phyloP scores from a whole-genome alignment of 305 asterid genomes.

The Solanum hybrid region DNA sequence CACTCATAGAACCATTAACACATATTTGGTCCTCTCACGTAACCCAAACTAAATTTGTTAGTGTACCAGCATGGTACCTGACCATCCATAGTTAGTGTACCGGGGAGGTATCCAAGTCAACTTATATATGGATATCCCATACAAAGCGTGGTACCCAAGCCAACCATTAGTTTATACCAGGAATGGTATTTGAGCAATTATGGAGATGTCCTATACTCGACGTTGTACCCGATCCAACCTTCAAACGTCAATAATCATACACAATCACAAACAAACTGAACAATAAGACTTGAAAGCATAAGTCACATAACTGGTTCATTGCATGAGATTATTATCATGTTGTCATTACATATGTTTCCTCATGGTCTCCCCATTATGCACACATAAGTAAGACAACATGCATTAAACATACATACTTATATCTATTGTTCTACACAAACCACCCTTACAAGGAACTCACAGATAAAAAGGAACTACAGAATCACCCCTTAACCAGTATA shows the following conservation, averaged over 20 bases:
- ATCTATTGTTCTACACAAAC: neutral
- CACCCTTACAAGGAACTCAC: neutral
- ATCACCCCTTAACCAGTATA: neutral
- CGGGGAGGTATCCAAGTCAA: neutral
- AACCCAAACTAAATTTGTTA: neutral
- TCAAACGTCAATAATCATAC: neutral
- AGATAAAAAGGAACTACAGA: neutral
- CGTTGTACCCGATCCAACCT: neutral
- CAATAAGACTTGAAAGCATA: neutral
- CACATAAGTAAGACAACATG: neutral
- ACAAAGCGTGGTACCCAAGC: neutral
- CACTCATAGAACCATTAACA: neutral
- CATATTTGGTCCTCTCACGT: neutral
- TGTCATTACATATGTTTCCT: neutral
- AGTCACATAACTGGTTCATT: neutral
- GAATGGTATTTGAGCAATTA: no score
- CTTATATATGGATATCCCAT: neutral
- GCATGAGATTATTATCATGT: neutral
- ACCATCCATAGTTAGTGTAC: neutral
- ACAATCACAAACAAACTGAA: neutral
- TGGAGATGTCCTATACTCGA: neutral
- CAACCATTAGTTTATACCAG: neutral
- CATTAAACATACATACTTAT: neutral
- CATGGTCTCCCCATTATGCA: neutral
- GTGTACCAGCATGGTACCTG: neutral